Conservation (phyloP, 805 yeast species). For the Metschnikowia colocasiae region DNA sequence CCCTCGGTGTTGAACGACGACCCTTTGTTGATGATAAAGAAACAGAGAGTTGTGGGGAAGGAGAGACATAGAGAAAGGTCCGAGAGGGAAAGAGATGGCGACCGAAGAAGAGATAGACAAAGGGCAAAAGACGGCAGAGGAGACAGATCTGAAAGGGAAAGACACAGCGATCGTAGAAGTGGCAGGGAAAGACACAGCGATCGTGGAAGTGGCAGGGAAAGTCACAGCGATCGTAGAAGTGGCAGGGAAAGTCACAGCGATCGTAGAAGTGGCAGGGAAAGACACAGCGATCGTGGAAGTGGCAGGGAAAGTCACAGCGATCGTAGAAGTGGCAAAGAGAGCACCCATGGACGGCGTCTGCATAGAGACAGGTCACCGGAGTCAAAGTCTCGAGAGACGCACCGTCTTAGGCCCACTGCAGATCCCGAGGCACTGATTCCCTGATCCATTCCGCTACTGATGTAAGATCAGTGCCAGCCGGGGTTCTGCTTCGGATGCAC, state of each 20-base stretch:
- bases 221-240: neutral
- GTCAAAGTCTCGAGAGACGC: neutral
- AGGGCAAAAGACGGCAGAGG: neutral
- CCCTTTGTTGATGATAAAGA: constrained; percentile 46
- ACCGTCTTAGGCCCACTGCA: no score
- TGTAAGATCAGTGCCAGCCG: no score
- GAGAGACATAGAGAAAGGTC: neutral
- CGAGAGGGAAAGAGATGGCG: neutral
- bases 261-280: neutral
- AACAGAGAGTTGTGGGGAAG: constrained; percentile 4
- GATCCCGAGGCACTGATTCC: no score
- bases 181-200: neutral
- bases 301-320: neutral
- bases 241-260: neutral
- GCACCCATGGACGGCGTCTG: neutral
- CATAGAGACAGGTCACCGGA: constrained; percentile 1
- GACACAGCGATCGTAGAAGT: neutral
- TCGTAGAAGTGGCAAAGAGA: no score
- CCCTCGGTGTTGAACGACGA: constrained; percentile 37
- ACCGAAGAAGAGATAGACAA: neutral
- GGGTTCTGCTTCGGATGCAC: neutral
- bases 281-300: neutral
- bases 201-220: neutral
- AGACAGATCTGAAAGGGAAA: neutral
- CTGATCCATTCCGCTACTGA: no score